phyloP scores from a whole-genome alignment of 371 early-diverging fungal genomes.

The Chytridium lagenaria region DNA sequence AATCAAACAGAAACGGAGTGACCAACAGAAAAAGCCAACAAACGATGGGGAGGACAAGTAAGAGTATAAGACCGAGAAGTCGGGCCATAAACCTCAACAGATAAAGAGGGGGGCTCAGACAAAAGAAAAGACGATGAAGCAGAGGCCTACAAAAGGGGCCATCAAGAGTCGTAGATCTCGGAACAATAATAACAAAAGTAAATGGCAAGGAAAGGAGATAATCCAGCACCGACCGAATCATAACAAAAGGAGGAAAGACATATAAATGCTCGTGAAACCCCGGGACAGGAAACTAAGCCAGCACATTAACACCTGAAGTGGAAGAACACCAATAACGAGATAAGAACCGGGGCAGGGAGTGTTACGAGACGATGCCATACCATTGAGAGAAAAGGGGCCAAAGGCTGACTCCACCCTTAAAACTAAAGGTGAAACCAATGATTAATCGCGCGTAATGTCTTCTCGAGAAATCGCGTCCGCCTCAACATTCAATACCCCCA shows the following conservation, averaged over 20 bases:
- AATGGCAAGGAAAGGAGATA: background rate
- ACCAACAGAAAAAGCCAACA: background rate
- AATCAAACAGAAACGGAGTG: too few relatives aligned
- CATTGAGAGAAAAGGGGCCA: background rate
- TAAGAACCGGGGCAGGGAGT: slow-evolving; percentile 8
- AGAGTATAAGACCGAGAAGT: background rate
- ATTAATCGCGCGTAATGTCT: background rate
- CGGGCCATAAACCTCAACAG: background rate
- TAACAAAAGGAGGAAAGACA: slow-evolving; percentile 20
- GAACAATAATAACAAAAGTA: background rate
- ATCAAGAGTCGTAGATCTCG: slow-evolving; percentile 1
- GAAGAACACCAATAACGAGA: background rate
- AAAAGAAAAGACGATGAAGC: background rate
- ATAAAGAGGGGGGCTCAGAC: background rate
- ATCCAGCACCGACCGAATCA: background rate
- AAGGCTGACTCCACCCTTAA: background rate
- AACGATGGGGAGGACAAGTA: background rate
- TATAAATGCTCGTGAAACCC: background rate
- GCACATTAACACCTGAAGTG: slow-evolving; percentile 4
- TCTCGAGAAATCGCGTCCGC: slow-evolving; percentile 8
- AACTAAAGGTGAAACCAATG: background rate
- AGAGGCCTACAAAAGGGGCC: background rate
- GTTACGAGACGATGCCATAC: slow-evolving; percentile 15
- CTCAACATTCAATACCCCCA: background rate
- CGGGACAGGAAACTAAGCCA: background rate